Evolutionary conservation across 2,329 filamentous ascomycete species (phyloP).

Genomic region (Fusarium luffae): DNA sequence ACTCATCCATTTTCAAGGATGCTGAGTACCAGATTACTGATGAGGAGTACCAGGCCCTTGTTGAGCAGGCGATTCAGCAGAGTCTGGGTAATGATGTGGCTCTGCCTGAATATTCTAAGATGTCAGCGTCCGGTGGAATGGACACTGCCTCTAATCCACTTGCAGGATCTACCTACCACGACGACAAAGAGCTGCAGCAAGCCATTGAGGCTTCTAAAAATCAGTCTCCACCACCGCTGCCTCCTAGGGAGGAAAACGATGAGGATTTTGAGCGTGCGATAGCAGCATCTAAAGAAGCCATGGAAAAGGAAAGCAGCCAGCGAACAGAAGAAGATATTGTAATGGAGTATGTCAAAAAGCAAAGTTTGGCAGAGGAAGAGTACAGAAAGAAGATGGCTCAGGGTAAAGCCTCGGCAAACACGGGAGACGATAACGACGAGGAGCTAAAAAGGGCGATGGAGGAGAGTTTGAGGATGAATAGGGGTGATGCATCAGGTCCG

Average conservation of each 20-base stretch:
- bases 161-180: constrained; percentile 24
- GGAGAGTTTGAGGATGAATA: constrained; percentile 62
- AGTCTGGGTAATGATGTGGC: constrained; percentile 54
- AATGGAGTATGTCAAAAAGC: constrained; percentile 79
- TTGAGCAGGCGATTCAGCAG: constrained; percentile 66
- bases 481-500: constrained; percentile 43
- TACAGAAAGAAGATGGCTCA: constrained; percentile 51
- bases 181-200: constrained; percentile 54
- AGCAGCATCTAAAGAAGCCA: constrained; percentile 52
- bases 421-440: constrained; percentile 60
- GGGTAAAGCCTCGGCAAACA: constrained; percentile 50
- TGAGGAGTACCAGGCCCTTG: constrained; percentile 66
- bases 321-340: constrained; percentile 76
- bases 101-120: constrained; percentile 33
- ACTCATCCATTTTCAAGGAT: constrained; percentile 51
- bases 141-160: constrained; percentile 3
- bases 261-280: constrained; percentile 55
- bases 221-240: constrained; percentile 34
- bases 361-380: constrained; percentile 77
- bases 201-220: constrained; percentile 56
- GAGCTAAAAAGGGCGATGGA: constrained; percentile 66
- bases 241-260: constrained; percentile 40
- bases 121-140: constrained; percentile 27
- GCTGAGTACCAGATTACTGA: constrained; percentile 63
- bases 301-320: constrained; percentile 55